Evolutionary conservation across 1,284 basidiomycete genomes (phyloP).

Genomic region (Fistulinella cinereoalba): DNA sequence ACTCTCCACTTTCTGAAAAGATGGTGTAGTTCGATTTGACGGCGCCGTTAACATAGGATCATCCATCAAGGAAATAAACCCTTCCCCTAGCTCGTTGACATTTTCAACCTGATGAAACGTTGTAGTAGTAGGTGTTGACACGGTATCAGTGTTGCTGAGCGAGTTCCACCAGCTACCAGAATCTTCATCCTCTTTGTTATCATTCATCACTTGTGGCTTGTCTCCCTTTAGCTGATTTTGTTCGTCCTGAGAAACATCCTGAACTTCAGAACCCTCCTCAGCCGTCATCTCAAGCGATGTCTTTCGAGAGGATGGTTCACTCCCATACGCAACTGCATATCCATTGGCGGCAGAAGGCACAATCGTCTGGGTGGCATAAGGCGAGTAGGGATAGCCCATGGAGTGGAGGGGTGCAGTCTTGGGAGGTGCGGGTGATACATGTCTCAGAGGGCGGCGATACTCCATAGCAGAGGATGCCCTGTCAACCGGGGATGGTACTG

Average conservation of each 20-base stretch:
- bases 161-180: conserved; percentile 63
- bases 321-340: conserved; percentile 25
- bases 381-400: conserved; percentile 17
- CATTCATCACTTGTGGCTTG: conserved; percentile 2
- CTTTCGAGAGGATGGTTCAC: conserved; percentile 27
- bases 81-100: conserved; percentile 46
- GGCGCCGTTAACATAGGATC: conserved; percentile 46
- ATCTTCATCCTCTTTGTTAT: conserved; percentile 35
- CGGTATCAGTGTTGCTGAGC: conserved; percentile 44
- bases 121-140: conserved; percentile 64
- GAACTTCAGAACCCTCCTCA: conserved; percentile 33
- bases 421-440: conserved; percentile 43
- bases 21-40: conserved; percentile 29
- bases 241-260: conserved; percentile 1
- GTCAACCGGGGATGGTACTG: conserved; percentile 53
- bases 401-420: conserved; percentile 32
- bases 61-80: conserved; percentile 89
- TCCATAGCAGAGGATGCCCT: conserved; percentile 78
- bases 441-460: conserved; percentile 49
- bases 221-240: conserved; percentile 5
- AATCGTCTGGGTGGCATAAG: conserved; percentile 36
- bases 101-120: conserved; percentile 56
- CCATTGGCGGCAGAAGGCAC: conserved; percentile 24
- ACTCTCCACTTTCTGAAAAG: conserved; percentile 26
- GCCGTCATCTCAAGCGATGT: conserved; percentile 33